phyloP scores from a whole-genome alignment of 768 basidiomycete genomes.

The Pleurotus djamor region DNA sequence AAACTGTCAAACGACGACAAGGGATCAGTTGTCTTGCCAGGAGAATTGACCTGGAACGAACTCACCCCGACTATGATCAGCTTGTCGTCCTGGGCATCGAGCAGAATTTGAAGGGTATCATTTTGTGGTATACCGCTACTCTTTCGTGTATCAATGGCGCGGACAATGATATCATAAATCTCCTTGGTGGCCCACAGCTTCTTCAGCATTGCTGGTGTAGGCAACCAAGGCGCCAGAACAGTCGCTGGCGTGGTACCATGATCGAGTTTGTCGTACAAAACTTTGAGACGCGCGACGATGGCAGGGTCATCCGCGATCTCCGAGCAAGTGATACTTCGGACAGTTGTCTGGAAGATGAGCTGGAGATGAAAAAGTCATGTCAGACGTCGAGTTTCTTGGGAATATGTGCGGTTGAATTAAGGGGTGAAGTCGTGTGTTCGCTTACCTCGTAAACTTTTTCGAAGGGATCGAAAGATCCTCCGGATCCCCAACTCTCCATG shows the following conservation, averaged over 20 bases:
- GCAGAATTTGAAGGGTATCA: constrained; percentile 73
- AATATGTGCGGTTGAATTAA: no score
- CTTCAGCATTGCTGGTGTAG: constrained; percentile 66
- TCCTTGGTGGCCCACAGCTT: constrained; percentile 74
- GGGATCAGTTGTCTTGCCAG: constrained; percentile 5
- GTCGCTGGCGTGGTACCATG: constrained; percentile 69
- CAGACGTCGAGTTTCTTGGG: not conserved
- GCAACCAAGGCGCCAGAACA: constrained; percentile 75
- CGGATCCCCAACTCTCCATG: constrained; percentile 64
- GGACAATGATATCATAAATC: constrained; percentile 68
- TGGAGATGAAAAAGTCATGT: constrained; percentile 20
- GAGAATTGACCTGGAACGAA: constrained; percentile 13
- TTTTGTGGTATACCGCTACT: constrained; percentile 53
- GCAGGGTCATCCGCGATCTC: constrained; percentile 70
- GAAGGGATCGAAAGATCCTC: constrained; percentile 71
- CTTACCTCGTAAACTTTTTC: constrained; percentile 66
- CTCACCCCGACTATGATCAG: constrained; percentile 69
- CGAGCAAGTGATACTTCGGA: constrained; percentile 62
- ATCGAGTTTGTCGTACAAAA: constrained; percentile 68
- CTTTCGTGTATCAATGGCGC: constrained; percentile 55
- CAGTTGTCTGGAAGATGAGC: constrained; percentile 73
- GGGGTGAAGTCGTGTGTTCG: not conserved
- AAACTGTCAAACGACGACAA: constrained; percentile 42
- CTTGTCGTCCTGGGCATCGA: constrained; percentile 69
- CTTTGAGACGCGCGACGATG: constrained; percentile 59